These are phyloP conservation scores for Royoungia palumana DNA, from an alignment of 768 basidiomycete genomes.

Conservation along the genomic window DNA sequence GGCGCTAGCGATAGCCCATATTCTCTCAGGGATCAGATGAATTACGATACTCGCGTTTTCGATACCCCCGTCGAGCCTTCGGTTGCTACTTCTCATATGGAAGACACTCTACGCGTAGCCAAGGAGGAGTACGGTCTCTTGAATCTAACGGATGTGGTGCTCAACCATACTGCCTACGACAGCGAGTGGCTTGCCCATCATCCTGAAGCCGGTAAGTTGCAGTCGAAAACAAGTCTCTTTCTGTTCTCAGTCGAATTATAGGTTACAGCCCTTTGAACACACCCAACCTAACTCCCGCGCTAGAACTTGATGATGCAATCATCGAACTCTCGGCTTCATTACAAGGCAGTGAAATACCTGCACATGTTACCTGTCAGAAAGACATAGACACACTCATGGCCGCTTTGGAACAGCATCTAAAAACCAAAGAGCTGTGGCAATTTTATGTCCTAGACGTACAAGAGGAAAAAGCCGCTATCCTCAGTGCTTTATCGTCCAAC, in stretches of 20 bases:
- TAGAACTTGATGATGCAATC: conserved; percentile 87
- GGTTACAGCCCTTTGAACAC: conserved; percentile 90
- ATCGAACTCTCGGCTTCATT: conserved; percentile 75
- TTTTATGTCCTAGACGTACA: conserved; percentile 85
- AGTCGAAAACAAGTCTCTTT: not conserved
- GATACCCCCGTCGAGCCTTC: conserved; percentile 38
- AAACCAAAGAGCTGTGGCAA: conserved; percentile 80
- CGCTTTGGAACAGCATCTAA: conserved; percentile 59
- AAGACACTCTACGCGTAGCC: conserved; percentile 64
- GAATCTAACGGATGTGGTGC: conserved; percentile 90
- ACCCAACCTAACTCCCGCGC: conserved; percentile 88
- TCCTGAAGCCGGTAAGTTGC: conserved; percentile 82
- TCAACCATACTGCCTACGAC: conserved; percentile 97
- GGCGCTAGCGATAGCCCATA: conserved; percentile 91
- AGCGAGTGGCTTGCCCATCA: conserved; percentile 89
- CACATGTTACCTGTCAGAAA: conserved; percentile 52
- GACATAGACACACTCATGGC: conserved; percentile 69
- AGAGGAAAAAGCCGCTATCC: conserved; percentile 57
- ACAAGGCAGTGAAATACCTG: conserved; percentile 65
- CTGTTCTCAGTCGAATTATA: conserved; percentile 28
- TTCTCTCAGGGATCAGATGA: conserved; percentile 84
- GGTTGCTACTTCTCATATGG: conserved; percentile 54
- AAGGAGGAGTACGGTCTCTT: conserved; percentile 85
- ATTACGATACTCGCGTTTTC: conserved; percentile 79
- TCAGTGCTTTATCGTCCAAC: conserved; percentile 27